phyloP scores from a whole-genome alignment of 1,284 basidiomycete species.

The Ceratobasidium sp. region DNA sequence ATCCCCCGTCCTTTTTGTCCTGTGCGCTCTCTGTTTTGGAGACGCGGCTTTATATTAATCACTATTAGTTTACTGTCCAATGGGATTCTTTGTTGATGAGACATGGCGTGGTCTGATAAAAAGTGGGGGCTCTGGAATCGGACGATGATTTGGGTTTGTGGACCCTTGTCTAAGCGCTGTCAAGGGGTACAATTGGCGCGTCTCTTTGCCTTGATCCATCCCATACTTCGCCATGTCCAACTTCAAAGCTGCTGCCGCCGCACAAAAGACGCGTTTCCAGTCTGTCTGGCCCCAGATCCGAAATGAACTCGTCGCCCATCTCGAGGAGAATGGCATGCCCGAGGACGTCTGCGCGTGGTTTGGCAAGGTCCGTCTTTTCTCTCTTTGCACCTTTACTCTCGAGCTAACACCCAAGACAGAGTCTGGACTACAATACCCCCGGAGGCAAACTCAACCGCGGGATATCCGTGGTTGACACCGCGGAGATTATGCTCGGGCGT shows the following conservation, averaged over 20 bases:
- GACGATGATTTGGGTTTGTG: neutral
- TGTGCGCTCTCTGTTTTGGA: neutral
- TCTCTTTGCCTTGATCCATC: neutral
- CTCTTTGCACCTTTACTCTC: neutral
- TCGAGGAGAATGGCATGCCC: slow-evolving; percentile 78
- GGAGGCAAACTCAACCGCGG: slow-evolving; percentile 96
- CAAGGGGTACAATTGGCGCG: neutral
- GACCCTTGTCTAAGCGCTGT: neutral
- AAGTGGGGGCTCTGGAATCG: neutral
- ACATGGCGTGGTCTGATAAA: neutral
- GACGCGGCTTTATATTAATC: slow-evolving; percentile 8
- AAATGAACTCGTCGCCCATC: slow-evolving; percentile 66
- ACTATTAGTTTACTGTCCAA: slow-evolving; percentile 8
- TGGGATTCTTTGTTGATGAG: neutral
- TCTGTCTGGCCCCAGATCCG: slow-evolving; percentile 61
- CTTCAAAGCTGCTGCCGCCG: slow-evolving; percentile 40
- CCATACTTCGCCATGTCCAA: slow-evolving; percentile 19
- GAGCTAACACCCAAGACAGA: slow-evolving; percentile 59
- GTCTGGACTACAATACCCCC: slow-evolving; percentile 92
- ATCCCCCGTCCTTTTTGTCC: slow-evolving; percentile 1
- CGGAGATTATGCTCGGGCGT: slow-evolving; percentile 83
- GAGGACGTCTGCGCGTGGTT: slow-evolving; percentile 84
- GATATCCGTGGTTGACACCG: slow-evolving; percentile 92
- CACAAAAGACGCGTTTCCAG: slow-evolving; percentile 51
- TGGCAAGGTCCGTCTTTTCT: slow-evolving; percentile 58